Base-by-base conservation (phyloP, 108 stramenopile genomes). In the Aurantiochytrium sp. region DNA sequence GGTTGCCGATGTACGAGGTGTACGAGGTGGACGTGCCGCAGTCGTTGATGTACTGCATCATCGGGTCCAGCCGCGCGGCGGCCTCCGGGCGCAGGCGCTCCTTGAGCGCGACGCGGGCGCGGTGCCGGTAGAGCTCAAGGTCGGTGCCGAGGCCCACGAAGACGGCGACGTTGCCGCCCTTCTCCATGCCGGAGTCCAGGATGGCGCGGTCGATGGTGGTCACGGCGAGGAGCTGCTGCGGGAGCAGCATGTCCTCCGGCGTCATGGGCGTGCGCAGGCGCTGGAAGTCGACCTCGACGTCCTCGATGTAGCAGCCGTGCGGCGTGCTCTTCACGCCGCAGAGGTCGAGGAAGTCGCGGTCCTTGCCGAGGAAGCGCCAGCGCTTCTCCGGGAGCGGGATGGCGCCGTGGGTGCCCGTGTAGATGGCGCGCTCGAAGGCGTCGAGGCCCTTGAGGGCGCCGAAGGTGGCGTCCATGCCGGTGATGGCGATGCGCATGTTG, bases 181-280 rank as follows among this genome's bases (percentile, higher is more conserved):
- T 65, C 24, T 65, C 19, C 32, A 65, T 30, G 15, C 59, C 59
- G 10, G 59, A 65, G 59, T 65, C 34, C 15, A 65, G 59, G 34
- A 65, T 65, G 59, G 59, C 59, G 34, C 59, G 59, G 59, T 65
- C 59, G 24, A 65, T 65, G 59, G 59, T 65, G 27, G 59, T 65
- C 15, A 65, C 59, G 4, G 59, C 59, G 10, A 65, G 59, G 10
- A 65, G 59, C 59, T 65, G 59, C 59, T 34, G 27, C 6, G 59
- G 59, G 59, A 30, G 59, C 22, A 65, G 34, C 59, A 65, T 65
- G 59, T 65, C 59, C 2, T 65, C 59, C 8, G 59, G 59, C 22
- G 59, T 65, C 59, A 65, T 65, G 59, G 59, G 59, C 59, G 59
- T 65, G 59, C 59, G 59, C 22, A 65, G 59, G 59, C 59, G 59